Percentiles rank a stretch among this genome's conserved stretches.
Evolutionary conservation across 2,329 filamentous ascomycete species (phyloP).

Genomic region (Colletotrichum cuscutae): DNA sequence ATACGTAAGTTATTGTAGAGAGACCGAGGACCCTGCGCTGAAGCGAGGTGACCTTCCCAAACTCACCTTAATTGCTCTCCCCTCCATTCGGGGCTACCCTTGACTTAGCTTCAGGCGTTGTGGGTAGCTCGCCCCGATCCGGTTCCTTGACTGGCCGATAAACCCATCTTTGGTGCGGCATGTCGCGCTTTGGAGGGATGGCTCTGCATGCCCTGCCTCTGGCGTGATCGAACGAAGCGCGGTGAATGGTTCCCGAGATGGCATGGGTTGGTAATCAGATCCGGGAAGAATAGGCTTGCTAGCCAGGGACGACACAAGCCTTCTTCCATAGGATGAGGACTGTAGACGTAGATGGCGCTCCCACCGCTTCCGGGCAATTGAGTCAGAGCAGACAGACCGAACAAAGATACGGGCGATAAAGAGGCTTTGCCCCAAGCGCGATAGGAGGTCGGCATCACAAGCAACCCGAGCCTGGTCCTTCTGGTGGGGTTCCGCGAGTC

Average conservation of each 20-base stretch:
- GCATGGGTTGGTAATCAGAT: constrained; percentile 34
- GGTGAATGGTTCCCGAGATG: constrained; percentile 14
- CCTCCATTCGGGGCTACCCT: constrained; percentile 33
- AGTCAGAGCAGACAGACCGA: constrained; percentile 22
- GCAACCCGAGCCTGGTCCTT: constrained; percentile 22
- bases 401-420: constrained; percentile 32
- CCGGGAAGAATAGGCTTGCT: constrained; percentile 4
- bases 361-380: constrained; percentile 9
- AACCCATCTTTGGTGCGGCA: constrained; percentile 25
- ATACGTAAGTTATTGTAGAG: constrained; percentile 34
- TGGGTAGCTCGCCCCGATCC: constrained; percentile 30
- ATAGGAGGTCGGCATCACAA: constrained; percentile 31
- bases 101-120: constrained; percentile 28
- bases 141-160: constrained; percentile 28
- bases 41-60: constrained; percentile 26
- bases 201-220: constrained; percentile 32
- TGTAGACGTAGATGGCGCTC: constrained; percentile 27
- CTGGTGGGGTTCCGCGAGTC: constrained; percentile 32
- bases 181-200: constrained; percentile 32
- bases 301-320: constrained; percentile 3
- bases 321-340: background rate
- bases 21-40: constrained; percentile 32
- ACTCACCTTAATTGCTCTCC: constrained; percentile 31
- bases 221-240: constrained; percentile 34
- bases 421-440: constrained; percentile 11